These are phyloP conservation scores for Diaporthe amygdali DNA, from an alignment of 2,329 filamentous ascomycete species.

Conservation along the genomic window DNA sequence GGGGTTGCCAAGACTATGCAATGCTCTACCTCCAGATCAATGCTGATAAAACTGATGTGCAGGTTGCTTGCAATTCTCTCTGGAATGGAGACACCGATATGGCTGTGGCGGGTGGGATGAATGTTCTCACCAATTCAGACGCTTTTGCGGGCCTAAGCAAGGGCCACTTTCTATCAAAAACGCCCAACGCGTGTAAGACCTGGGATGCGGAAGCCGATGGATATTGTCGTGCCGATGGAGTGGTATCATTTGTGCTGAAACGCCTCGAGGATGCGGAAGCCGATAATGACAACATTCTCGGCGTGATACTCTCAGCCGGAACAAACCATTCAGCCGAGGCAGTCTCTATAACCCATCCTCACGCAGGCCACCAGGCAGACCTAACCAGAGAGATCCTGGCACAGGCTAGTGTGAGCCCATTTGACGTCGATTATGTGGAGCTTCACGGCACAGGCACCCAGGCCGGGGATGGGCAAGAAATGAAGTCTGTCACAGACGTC, in stretches of 20 bases:
- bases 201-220: conserved; percentile 69
- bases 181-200: conserved; percentile 45
- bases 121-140: conserved; percentile 70
- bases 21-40: too few species aligned
- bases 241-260: conserved; percentile 55
- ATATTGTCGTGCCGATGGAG: conserved; percentile 58
- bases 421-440: conserved; percentile 66
- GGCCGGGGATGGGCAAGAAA: conserved; percentile 71
- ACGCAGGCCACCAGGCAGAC: conserved; percentile 65
- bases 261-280: conserved; percentile 47
- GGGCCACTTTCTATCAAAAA: conserved; percentile 66
- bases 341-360: conserved; percentile 74
- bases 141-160: conserved; percentile 67
- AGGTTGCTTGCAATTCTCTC: conserved; percentile 68
- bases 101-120: conserved; percentile 68
- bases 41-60: too few species aligned
- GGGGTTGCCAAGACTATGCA: too few species aligned
- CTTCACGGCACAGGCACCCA: conserved; percentile 76
- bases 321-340: too few species aligned
- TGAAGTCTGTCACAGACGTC: conserved; percentile 63
- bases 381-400: conserved; percentile 64
- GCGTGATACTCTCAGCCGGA: conserved; percentile 64
- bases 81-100: conserved; percentile 70
- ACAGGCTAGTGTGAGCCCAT: conserved; percentile 59
- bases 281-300: conserved; percentile 71